A percentile compares a stretch with the other conserved stretches of the same genome.
These are phyloP conservation scores for Metschnikowia arizonensis DNA, from an alignment of 805 yeast genomes.

Conservation along the genomic window DNA sequence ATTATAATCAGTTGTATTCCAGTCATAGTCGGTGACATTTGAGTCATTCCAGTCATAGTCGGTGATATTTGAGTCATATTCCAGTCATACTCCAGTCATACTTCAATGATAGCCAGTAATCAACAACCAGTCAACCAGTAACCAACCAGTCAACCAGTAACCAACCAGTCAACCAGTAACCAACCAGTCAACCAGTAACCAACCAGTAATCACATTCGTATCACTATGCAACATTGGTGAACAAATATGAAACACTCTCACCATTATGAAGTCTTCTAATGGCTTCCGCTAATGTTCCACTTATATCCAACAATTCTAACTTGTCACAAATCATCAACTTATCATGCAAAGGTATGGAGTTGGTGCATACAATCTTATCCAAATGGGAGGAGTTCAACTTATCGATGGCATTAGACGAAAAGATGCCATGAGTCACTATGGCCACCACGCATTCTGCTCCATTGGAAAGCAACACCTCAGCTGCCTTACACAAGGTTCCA, in stretches of 20 bases:
- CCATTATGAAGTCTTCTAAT: conserved; percentile 94
- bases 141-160: no score
- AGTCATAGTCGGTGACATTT: no score
- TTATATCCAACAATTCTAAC: conserved; percentile 77
- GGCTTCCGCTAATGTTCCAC: conserved; percentile 88
- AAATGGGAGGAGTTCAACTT: conserved; percentile 66
- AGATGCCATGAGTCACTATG: conserved; percentile 92
- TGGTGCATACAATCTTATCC: conserved; percentile 79
- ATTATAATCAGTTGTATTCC: no score
- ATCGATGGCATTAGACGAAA: conserved; percentile 78
- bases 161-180: no score
- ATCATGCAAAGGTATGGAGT: conserved; percentile 81
- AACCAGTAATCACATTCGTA: no score
- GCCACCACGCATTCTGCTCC: conserved; percentile 87
- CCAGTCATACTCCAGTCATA: no score
- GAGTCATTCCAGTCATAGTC: no score
- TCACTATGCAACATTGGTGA: conserved; percentile 49
- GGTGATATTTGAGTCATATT: no score
- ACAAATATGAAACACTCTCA: conserved; percentile 85
- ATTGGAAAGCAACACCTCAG: conserved; percentile 74
- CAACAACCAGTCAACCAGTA: no score
- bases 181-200: no score
- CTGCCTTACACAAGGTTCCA: conserved; percentile 93
- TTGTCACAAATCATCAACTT: conserved; percentile 57
- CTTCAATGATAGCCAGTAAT: no score